A percentile compares a stretch with the other conserved stretches of the same genome.
phyloP scores from a whole-genome alignment of 495 filamentous ascomycete species.

The Tuber umbilicatum region DNA sequence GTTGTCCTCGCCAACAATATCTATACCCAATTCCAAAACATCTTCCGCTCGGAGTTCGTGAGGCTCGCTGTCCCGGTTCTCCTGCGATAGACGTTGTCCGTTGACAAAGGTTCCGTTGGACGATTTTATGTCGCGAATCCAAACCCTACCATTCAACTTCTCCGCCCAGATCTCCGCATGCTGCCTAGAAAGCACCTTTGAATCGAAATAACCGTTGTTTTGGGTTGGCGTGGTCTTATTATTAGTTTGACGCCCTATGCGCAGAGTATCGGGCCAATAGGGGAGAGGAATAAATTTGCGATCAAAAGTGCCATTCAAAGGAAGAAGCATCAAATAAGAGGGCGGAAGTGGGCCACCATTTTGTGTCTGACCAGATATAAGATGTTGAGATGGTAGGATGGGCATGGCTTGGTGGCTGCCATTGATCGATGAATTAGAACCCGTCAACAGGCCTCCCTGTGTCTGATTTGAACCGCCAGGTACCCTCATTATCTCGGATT shows the following conservation, averaged over 20 bases:
- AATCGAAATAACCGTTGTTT: slow-evolving; percentile 91
- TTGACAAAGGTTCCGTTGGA: slow-evolving; percentile 99
- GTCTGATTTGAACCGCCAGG: slow-evolving; percentile 45
- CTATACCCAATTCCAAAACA: slow-evolving; percentile 87
- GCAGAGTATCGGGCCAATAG: slow-evolving; percentile 76
- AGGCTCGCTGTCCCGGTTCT: slow-evolving; percentile 91
- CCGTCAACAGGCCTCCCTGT: slow-evolving; percentile 48
- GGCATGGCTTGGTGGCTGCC: slow-evolving; percentile 69
- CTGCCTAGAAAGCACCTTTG: slow-evolving; percentile 90
- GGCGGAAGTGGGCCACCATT: slow-evolving; percentile 51
- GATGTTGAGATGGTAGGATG: slow-evolving; percentile 66
- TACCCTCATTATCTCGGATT: slow-evolving; percentile 48
- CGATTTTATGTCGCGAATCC: slow-evolving; percentile 94
- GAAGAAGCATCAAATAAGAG: slow-evolving; percentile 71
- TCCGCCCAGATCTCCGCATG: slow-evolving; percentile 97
- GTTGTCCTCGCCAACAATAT: slow-evolving; percentile 96
- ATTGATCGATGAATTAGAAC: slow-evolving; percentile 58
- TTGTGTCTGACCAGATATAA: slow-evolving; percentile 52
- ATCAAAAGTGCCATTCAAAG: slow-evolving; percentile 91
- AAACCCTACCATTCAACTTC: slow-evolving; percentile 70
- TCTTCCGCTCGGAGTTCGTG: slow-evolving; percentile 84
- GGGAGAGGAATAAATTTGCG: slow-evolving; percentile 91
- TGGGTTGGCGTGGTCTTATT: slow-evolving; percentile 86
- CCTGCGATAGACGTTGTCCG: slow-evolving; percentile 76
- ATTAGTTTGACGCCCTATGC: slow-evolving; percentile 95